A percentile compares a stretch with the other conserved stretches of the same genome.
Evolutionary conservation across 2,329 filamentous ascomycete species (phyloP).

Genomic region (Ophiostoma ulmi): DNA sequence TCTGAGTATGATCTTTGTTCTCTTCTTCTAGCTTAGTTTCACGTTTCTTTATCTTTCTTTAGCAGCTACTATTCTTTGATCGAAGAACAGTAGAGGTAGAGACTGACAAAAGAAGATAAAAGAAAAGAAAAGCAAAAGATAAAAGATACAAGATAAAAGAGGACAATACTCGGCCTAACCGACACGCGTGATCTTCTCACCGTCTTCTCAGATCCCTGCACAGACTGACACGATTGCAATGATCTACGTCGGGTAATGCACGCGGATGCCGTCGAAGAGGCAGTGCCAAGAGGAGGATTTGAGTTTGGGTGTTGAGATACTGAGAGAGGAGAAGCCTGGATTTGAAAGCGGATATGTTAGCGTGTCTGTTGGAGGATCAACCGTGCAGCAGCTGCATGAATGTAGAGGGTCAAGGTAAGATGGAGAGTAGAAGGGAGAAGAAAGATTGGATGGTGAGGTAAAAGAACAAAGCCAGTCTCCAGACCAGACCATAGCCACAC

Average conservation of each 20-base stretch:
- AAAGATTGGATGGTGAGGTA: background rate
- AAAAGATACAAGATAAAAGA: conserved; percentile 10
- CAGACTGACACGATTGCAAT: conserved; percentile 2
- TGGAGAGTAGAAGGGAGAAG: background rate
- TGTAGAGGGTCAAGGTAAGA: background rate
- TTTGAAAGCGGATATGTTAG: conserved; percentile 7
- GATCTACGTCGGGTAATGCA: conserved; percentile 7
- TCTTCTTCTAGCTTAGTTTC: background rate
- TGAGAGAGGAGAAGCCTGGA: background rate
- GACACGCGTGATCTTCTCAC: conserved; percentile 4
- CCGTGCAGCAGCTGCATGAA: background rate
- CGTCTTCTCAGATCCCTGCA: conserved; percentile 2
- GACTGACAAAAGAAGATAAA: background rate
- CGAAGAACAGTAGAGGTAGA: background rate
- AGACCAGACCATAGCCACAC: conserved; percentile 8
- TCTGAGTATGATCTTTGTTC: background rate
- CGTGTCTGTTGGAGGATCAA: conserved; percentile 11
- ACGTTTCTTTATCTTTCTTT: background rate
- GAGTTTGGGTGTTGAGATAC: background rate
- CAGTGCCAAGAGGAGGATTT: background rate
- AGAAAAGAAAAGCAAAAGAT: background rate
- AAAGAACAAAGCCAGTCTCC: background rate
- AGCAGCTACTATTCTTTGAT: background rate
- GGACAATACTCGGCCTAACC: background rate
- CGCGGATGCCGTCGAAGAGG: conserved; percentile 3